Evolutionary conservation across 2,329 filamentous ascomycete genomes (phyloP), one percentile per base, ranked within the genome.

Genomic region (Aspergillus fischeri): DNA sequence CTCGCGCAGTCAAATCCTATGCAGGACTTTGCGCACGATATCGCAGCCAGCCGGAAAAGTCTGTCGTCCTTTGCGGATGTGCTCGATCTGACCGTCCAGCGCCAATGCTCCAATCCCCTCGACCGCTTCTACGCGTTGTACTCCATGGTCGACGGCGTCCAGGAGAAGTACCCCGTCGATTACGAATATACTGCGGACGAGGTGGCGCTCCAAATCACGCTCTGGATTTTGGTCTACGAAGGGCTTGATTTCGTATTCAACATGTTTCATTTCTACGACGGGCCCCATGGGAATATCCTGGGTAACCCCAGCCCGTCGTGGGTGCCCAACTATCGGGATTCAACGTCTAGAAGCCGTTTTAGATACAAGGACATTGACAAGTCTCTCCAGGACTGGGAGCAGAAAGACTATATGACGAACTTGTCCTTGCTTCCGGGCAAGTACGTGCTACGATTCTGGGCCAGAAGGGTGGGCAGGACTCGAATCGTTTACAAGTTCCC

Each of bases 51-150:
- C 44, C 42, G 52, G 6, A 49, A 54, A 44, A 29, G 52, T 11
- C 25, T 48, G 14, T 35, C 42, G 20, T 42, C 41, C 41, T 42
- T 42, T 42, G 53, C 35, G 32, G 53, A 55, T 24, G 48, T 49
- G 45, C 44, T 56, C 17, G n/a, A 50, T 20, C 5, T 50, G 8
- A 35, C 54, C 14, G 32, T n/a, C 25, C 29, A 50, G n/a, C 56
- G 56, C 25, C 28, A 55, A 27, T 58, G 56, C 21, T 41, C 8
- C 25, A 42, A 58, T 14, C 56, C 52, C 21, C 25, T 17, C 11
- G 56, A 58, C 35, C 29, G 44, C 7, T 41, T 58, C 11, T 58
- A 55, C 21, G 56, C 52, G 24, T 17, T 58, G 11, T 58, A 58
- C 38, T 44, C 38, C 7, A 47, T 58, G 49, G 49, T 45, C 9